Conservation (phyloP, 768 basidiomycete species). For the Boletus vermiculosoides region DNA sequence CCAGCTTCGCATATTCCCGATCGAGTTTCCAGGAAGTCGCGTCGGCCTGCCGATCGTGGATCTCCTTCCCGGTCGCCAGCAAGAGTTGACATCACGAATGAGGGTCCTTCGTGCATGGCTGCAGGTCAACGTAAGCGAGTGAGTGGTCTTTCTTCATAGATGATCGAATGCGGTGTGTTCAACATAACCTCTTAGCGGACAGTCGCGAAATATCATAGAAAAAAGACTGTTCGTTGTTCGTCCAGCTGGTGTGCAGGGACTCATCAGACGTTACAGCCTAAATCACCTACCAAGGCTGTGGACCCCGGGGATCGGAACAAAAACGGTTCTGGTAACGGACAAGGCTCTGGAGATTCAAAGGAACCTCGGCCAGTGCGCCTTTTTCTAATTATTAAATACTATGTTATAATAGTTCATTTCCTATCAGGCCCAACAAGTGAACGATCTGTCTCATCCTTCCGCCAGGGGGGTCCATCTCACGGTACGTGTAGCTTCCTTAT, state of each 20-base stretch:
- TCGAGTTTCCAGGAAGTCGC: neutral
- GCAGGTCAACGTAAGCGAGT: neutral
- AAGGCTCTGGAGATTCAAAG: neutral
- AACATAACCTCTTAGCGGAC: neutral
- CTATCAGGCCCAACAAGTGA: no score
- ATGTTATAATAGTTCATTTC: no score
- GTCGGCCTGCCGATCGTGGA: neutral
- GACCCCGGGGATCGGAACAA: neutral
- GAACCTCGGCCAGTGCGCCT: no score
- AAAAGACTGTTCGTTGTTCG: neutral
- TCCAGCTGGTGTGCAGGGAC: neutral
- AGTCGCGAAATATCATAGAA: neutral
- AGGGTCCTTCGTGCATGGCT: neutral
- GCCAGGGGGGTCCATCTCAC: no score
- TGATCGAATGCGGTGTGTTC: neutral
- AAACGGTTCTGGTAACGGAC: neutral
- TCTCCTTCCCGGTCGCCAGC: neutral
- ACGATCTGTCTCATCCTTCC: no score
- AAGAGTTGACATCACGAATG: neutral
- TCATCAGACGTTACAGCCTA: neutral
- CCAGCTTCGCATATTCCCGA: neutral
- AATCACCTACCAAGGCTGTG: neutral
- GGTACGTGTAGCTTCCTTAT: no score
- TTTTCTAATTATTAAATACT: no score
- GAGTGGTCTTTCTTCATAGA: neutral